Evolutionary conservation across 73 alveolate species (phyloP), one percentile per base, ranked within the genome.

Genomic region (Stentor coeruleus): DNA sequence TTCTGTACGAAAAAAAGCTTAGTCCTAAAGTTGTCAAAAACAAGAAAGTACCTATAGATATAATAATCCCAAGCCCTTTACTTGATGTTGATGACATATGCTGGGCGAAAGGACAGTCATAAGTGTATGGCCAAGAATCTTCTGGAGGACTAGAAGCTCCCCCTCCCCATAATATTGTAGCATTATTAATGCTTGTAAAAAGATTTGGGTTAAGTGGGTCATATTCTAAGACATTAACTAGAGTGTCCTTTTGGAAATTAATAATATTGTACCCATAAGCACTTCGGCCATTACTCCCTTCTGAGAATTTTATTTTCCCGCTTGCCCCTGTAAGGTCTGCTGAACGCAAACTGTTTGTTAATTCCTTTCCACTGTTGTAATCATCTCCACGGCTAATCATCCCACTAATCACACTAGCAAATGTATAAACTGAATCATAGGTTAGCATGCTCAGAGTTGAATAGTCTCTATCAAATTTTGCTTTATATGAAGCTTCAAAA

Each of bases 141-240:
- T 15, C 72, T 15, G 72, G 72, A 15, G 15, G 15, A n/a, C 20
- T 55, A 15, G 26, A 15, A 15, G 26, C 15, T 55, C 72, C 72
- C 20, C 72, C 72, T 55, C 72, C 72, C 20, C 72, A 15, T 15
- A 55, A 55, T 55, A 55, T n/a, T 15, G 72, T 15, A 55, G 15
- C 72, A 15, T 15, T n/a, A n/a, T 15, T 55, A 15, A 15, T n/a
- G n/a, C 20, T 55, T n/a, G 72, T 55, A n/a, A 55, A 55, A n/a
- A 55, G 15, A 15, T 55, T 15, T 55, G 72, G 72, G 15, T 55
- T n/a, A 55, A 55, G 72, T 55, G 72, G 72, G 81, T 66, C 49
- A 66, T 66, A 66, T 1, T 66, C 38, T n/a, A 15, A 15, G n/a
- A 66, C 49, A 0, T 36, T 15, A 0, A 66, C 38, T 2, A 66